Evolutionary conservation across 2,329 filamentous ascomycete species (phyloP).

Genomic region (Alternaria longipes): DNA sequence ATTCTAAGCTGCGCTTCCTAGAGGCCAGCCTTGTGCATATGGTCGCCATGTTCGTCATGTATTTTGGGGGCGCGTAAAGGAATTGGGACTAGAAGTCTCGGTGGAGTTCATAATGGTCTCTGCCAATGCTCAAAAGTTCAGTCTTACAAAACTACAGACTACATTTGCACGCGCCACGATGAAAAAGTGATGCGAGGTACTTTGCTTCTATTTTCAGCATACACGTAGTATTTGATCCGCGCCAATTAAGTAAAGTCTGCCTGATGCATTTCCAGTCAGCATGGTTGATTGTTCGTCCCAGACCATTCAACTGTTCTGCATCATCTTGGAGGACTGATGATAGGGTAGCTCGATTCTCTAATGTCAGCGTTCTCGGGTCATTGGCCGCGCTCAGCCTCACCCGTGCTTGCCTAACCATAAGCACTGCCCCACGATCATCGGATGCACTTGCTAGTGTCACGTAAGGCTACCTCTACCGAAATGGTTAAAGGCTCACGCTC

Average conservation of each 20-base stretch:
- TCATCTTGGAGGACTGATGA: not conserved
- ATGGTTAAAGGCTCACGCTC: not conserved
- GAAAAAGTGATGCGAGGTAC: not conserved
- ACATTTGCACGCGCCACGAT: not conserved
- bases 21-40: conserved; percentile 25
- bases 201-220: not conserved
- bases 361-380: not conserved
- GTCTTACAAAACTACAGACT: not conserved
- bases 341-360: not conserved
- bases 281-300: not conserved
- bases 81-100: conserved; percentile 11
- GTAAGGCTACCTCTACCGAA: not conserved
- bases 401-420: conserved; percentile 1
- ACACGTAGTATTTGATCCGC: not conserved
- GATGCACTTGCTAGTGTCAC: not conserved
- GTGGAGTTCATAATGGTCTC: conserved; percentile 13
- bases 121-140: conserved; percentile 25
- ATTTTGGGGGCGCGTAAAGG: conserved; percentile 7
- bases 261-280: not conserved
- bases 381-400: conserved; percentile 5
- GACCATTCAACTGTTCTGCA: not conserved
- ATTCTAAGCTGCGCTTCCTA: conserved; percentile 11
- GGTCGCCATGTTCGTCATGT: conserved; percentile 29
- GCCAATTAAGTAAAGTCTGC: not conserved
- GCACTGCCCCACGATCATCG: conserved; percentile 11